A percentile compares a stretch with the other conserved stretches of the same genome.
These are phyloP conservation scores for Sherardia arvensis DNA, from an alignment of 257 asterid species.

Conservation along the genomic window DNA sequence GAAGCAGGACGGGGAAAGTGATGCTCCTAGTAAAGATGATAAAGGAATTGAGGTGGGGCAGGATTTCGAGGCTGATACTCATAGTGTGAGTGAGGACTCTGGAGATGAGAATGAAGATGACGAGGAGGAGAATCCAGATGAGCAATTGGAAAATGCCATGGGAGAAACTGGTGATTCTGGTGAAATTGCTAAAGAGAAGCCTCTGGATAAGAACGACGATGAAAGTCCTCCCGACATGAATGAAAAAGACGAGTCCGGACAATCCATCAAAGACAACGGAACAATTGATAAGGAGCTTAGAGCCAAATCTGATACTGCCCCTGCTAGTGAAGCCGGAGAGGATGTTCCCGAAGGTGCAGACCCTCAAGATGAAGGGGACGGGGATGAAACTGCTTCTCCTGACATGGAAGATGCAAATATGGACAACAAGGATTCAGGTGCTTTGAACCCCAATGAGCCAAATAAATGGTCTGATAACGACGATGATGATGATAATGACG, in stretches of 20 bases:
- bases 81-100: constrained; percentile 72
- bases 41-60: constrained; percentile 95
- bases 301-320: constrained; percentile 53
- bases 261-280: constrained; percentile 45
- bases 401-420: constrained; percentile 51
- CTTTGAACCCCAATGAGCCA: constrained; percentile 47
- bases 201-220: constrained; percentile 35
- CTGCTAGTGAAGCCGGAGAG: constrained; percentile 35
- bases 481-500: constrained; percentile 26
- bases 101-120: constrained; percentile 48
- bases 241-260: constrained; percentile 79
- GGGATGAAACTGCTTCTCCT: constrained; percentile 32
- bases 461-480: constrained; percentile 39
- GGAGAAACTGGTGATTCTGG: constrained; percentile 65
- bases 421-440: constrained; percentile 63
- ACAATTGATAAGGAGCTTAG: constrained; percentile 57
- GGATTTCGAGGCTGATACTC: constrained; percentile 57
- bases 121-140: constrained; percentile 50
- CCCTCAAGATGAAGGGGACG: constrained; percentile 34
- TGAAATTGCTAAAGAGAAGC: constrained; percentile 74
- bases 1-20: constrained; percentile 37
- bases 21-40: constrained; percentile 51
- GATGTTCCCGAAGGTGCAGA: constrained; percentile 29
- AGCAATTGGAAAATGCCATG: constrained; percentile 67
- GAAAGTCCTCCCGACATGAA: constrained; percentile 26